Conservation (phyloP, 2,329 filamentous ascomycete species). For the Epichloe hybrida region DNA sequence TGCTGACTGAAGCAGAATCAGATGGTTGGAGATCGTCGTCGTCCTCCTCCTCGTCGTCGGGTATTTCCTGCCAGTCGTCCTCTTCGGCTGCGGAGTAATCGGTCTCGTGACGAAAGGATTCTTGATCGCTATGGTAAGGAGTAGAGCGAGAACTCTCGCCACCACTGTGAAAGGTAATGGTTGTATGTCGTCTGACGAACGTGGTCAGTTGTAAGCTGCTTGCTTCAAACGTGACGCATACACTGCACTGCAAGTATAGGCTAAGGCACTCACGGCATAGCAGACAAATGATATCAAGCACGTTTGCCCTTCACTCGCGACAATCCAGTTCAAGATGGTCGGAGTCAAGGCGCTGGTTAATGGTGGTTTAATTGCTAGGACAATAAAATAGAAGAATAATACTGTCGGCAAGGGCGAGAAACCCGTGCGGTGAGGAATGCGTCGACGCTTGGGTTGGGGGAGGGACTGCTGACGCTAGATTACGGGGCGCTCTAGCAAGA, state of each 20-base stretch:
- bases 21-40: slow-evolving; percentile 40
- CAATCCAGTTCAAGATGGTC: slow-evolving; percentile 29
- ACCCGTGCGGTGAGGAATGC: neutral
- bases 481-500: neutral
- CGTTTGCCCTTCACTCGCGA: slow-evolving; percentile 31
- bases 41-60: slow-evolving; percentile 23
- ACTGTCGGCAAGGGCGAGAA: neutral
- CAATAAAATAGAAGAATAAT: neutral
- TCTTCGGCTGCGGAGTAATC: slow-evolving; percentile 21
- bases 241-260: neutral
- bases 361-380: neutral
- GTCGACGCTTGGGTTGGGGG: neutral
- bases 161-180: slow-evolving; percentile 13
- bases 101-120: slow-evolving; percentile 20
- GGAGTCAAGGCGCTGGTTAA: slow-evolving; percentile 26
- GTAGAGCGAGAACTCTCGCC: slow-evolving; percentile 19
- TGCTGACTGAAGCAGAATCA: slow-evolving; percentile 42
- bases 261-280: slow-evolving; percentile 30
- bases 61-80: slow-evolving; percentile 26
- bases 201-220: slow-evolving; percentile 13
- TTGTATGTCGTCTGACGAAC: slow-evolving; percentile 16
- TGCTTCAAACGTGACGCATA: slow-evolving; percentile 4
- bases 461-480: neutral
- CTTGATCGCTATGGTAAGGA: slow-evolving; percentile 25
- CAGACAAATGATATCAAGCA: slow-evolving; percentile 19